Evolutionary conservation across 2,329 filamentous ascomycete species (phyloP), one percentile per base, ranked within the genome.

Genomic region (Periconia sp.): DNA sequence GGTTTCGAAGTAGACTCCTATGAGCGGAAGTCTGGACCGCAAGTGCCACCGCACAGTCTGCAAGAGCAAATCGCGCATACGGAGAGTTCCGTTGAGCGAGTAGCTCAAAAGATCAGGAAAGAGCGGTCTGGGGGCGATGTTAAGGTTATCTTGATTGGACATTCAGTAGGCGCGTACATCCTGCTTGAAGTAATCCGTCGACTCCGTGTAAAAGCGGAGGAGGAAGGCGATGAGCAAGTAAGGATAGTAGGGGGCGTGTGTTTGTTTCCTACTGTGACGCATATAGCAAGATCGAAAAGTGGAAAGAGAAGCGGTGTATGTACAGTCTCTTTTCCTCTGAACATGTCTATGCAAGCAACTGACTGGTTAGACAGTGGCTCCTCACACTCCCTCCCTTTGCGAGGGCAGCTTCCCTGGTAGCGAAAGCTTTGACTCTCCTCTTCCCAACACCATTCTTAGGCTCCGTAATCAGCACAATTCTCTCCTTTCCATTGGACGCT

Each of bases 11-110:
- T 70, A 39, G 52, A 57, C 13, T 40, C 36, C 12, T 33, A 46
- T 0, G 54, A 57, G 10, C 49, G 57, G 46, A 51, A 52, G 36
- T 55, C 57, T 15, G 56, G 48, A 48, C 50, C 52, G 29, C 54
- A 52, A 21, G 29, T 51, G 24, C 63, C 60, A 7, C 72, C 71
- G 5, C 72, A 75, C 39, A 64, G 69, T 15, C 64, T 83, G 4
- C 65, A 74, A 47, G 73, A 78, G 18, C 78, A 83, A 54, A 80
- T 83, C 23, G 52, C 70, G 5, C 72, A 75, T 43, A 69, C 76
- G 4, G 73, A 78, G 37, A 54, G 57, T 3, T 70, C 71, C 17
- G 51, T 83, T 2, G 62, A 71, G 12, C 47, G 66, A 1, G 53
- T 78, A 9, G 67, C 78, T 11, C 52, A 55, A 33, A 54, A 61